phyloP scores from a whole-genome alignment of 768 basidiomycete species.

The Leccinum ochraceum region DNA sequence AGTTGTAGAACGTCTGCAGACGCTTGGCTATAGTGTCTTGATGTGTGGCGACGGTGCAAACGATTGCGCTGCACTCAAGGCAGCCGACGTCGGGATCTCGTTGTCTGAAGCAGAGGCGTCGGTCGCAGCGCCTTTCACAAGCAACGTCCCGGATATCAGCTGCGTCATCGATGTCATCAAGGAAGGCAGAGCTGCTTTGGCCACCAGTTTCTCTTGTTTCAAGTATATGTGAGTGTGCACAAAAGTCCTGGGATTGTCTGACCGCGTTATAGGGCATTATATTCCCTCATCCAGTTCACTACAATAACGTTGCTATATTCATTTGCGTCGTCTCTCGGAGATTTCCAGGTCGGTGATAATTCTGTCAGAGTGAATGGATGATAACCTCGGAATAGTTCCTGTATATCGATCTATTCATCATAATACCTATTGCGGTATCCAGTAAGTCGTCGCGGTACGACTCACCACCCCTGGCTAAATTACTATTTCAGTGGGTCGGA shows the following conservation, averaged over 20 bases:
- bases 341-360: slow-evolving; percentile 75
- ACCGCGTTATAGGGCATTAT: slow-evolving; percentile 74
- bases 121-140: slow-evolving; percentile 97
- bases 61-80: slow-evolving; percentile 97
- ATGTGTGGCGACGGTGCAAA: slow-evolving; percentile 99
- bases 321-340: slow-evolving; percentile 93
- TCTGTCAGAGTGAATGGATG: slow-evolving; percentile 8
- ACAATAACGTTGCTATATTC: slow-evolving; percentile 94
- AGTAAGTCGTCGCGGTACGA: slow-evolving; percentile 55
- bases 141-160: slow-evolving; percentile 88
- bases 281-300: slow-evolving; percentile 99
- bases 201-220: slow-evolving; percentile 99
- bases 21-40: slow-evolving; percentile 91
- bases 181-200: slow-evolving; percentile 93
- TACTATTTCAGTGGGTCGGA: slow-evolving; percentile 79
- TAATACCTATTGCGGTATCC: slow-evolving; percentile 93
- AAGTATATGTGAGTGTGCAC: slow-evolving; percentile 87
- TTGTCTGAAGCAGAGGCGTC: slow-evolving; percentile 98
- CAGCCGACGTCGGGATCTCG: slow-evolving; percentile 96
- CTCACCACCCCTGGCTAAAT: slow-evolving; percentile 5
- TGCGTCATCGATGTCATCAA: slow-evolving; percentile 97
- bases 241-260: slow-evolving; percentile 1
- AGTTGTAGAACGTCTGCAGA: slow-evolving; percentile 91
- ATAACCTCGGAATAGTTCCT: slow-evolving; percentile 61
- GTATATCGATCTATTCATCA: slow-evolving; percentile 97